Evolutionary conservation across 2,329 filamentous ascomycete genomes (phyloP), one percentile per base, ranked within the genome.

Genomic region (Knoxdaviesia proteae): DNA sequence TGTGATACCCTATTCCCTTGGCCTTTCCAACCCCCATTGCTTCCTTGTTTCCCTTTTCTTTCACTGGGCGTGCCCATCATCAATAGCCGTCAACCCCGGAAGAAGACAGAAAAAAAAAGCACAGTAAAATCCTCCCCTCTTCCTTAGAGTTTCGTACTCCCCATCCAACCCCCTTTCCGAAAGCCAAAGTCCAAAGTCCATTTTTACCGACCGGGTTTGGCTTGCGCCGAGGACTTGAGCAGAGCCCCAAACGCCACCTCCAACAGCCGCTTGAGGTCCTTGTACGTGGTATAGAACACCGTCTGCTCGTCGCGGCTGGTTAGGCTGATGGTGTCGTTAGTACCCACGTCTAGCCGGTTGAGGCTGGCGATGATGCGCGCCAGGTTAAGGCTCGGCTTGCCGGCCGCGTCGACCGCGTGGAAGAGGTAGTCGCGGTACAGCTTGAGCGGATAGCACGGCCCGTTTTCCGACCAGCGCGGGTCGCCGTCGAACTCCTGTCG

Each of bases 371-470:
- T 59, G 48, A 96, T 84, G 61, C 96, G 87, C 3, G 81, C 88
- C 45, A 94, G 65, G 54, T 94, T 83, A 5, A 93, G 67, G 1
- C 87, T 79, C 0, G 90, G 81, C 42, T 82, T 80, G 9, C 84
- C 86, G 45, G 84, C 76, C 32, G 74, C 71, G 56, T 96, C 86
- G 8, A 94, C 86, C 54, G 93, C 87, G 58, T 98, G 90, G 61
- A 96, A 98, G 36, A 94, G 84, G 52, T 92, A 96, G 60, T 98
- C 90, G 41, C 90, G 75, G 65, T 96, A 96, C 6, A 98, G 70
- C 61, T 94, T 94, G 49, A 98, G 67, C 55, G 84, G 81, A 57
- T 94, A 96, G 32, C 87, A 75, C 52, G 94, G 84, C 31, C 88
- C 88, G 40, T 82, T 90, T 58, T 96, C 88, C 5, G 84, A 83